Conservation (phyloP, 1,284 basidiomycete genomes). For the Ustilago nuda region DNA sequence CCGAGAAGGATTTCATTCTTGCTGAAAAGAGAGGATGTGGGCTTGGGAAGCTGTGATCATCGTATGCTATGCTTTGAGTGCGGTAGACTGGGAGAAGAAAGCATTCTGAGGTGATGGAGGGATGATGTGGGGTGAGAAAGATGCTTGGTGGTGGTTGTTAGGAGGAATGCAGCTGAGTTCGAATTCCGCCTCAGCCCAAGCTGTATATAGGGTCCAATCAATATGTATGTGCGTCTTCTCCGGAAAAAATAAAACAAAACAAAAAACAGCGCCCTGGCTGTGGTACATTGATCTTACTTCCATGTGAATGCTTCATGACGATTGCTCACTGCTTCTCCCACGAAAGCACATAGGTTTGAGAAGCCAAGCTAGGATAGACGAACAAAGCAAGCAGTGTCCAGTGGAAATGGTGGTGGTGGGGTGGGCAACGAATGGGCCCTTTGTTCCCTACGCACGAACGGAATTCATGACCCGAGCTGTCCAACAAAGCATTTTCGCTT, state of each 20-base stretch:
- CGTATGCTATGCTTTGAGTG: not conserved
- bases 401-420: too few relatives aligned
- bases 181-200: not conserved
- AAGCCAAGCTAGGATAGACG: too few relatives aligned
- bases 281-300: too few relatives aligned
- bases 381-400: too few relatives aligned
- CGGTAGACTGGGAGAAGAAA: not conserved
- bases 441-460: not conserved
- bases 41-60: not conserved
- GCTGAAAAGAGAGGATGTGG: too few relatives aligned
- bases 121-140: not conserved
- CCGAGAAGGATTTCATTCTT: constrained; percentile 16
- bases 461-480: constrained; percentile 12
- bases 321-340: too few relatives aligned
- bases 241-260: too few relatives aligned
- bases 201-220: constrained; percentile 23
- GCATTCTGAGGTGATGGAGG: not conserved
- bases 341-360: too few relatives aligned
- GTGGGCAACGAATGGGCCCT: not conserved
- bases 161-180: constrained; percentile 1
- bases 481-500: constrained; percentile 11
- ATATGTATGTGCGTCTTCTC: not conserved
- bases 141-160: constrained; percentile 1
- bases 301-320: too few relatives aligned
- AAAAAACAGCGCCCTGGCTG: too few relatives aligned